Conservation (phyloP, 495 filamentous ascomycete species). For the Trypethelium eluteriae region DNA sequence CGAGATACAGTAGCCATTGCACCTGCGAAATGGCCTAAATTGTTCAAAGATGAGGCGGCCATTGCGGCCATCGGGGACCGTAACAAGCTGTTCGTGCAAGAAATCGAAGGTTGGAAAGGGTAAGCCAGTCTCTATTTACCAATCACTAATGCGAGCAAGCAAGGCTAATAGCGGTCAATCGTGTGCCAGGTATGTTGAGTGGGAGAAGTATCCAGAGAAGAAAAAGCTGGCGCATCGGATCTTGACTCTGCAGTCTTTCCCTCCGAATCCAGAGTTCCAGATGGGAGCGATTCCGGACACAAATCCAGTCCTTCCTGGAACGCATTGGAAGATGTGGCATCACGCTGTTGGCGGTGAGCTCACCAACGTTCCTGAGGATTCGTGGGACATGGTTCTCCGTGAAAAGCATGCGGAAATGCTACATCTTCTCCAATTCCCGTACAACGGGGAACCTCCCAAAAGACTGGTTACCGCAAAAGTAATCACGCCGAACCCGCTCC, state of each 20-base stretch:
- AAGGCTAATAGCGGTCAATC: not conserved
- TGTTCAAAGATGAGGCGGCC: constrained; percentile 35
- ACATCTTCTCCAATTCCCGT: constrained; percentile 62
- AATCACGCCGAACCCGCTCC: constrained; percentile 52
- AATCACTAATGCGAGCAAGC: not conserved
- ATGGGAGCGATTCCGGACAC: constrained; percentile 51
- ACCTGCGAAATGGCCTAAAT: constrained; percentile 19
- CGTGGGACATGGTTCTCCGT: constrained; percentile 50
- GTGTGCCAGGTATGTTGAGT: constrained; percentile 49
- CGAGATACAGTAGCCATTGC: constrained; percentile 27
- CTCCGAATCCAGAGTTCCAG: constrained; percentile 50
- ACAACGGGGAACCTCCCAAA: constrained; percentile 58
- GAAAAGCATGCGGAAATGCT: constrained; percentile 61
- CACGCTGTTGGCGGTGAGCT: constrained; percentile 50
- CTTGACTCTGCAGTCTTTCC: constrained; percentile 42
- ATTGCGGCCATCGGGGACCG: constrained; percentile 35
- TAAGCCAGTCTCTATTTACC: not conserved
- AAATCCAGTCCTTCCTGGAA: constrained; percentile 55
- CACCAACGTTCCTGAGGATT: constrained; percentile 43
- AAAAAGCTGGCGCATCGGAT: constrained; percentile 50
- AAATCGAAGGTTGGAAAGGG: constrained; percentile 17
- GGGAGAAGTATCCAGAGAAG: constrained; percentile 63
- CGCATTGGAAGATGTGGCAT: constrained; percentile 61
- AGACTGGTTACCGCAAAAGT: constrained; percentile 41
- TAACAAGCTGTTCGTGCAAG: constrained; percentile 30